Evolutionary conservation across 148 eudicot genomes (phyloP).

Genomic region (Nepenthes mirabilis): DNA sequence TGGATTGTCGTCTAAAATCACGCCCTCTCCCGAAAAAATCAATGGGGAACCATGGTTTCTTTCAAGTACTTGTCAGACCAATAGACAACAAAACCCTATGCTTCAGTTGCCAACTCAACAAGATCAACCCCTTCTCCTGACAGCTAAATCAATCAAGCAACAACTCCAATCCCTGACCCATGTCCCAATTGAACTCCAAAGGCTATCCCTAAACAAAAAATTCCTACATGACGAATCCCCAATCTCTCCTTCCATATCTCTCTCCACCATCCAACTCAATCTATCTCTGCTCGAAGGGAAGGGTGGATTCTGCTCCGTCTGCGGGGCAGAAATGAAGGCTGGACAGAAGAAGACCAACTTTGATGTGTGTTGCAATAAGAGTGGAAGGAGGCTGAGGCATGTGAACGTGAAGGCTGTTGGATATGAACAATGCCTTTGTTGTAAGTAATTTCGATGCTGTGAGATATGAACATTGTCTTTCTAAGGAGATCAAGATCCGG

Average conservation of each 20-base stretch:
- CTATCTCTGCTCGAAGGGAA: conserved; percentile 75
- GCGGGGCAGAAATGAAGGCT: conserved; percentile 87
- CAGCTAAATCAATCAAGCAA: conserved; percentile 22
- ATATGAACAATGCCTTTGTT: too few relatives aligned
- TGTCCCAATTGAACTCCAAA: conserved; percentile 38
- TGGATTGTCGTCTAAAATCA: too few relatives aligned
- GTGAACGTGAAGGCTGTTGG: conserved; percentile 59
- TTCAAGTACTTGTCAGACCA: conserved; percentile 39
- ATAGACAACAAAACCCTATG: conserved; percentile 45
- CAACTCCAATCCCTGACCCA: conserved; percentile 36
- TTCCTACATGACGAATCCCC: conserved; percentile 18
- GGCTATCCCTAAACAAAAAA: conserved; percentile 37
- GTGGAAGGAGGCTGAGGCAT: conserved; percentile 80
- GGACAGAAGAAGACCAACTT: conserved; percentile 97
- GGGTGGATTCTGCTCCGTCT: conserved; percentile 91
- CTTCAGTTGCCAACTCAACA: conserved; percentile 34
- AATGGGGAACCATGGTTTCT: too few relatives aligned
- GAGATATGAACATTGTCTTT: too few relatives aligned
- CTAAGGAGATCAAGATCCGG: too few relatives aligned
- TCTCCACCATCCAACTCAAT: conserved; percentile 28
- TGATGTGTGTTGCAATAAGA: conserved; percentile 97
- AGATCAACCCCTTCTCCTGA: conserved; percentile 8
- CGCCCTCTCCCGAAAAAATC: too few relatives aligned
- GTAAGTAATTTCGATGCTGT: too few relatives aligned
- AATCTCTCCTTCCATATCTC: conserved; percentile 15